Evolutionary conservation across 768 basidiomycete species (phyloP).

Genomic region (Pholiota molesta): DNA sequence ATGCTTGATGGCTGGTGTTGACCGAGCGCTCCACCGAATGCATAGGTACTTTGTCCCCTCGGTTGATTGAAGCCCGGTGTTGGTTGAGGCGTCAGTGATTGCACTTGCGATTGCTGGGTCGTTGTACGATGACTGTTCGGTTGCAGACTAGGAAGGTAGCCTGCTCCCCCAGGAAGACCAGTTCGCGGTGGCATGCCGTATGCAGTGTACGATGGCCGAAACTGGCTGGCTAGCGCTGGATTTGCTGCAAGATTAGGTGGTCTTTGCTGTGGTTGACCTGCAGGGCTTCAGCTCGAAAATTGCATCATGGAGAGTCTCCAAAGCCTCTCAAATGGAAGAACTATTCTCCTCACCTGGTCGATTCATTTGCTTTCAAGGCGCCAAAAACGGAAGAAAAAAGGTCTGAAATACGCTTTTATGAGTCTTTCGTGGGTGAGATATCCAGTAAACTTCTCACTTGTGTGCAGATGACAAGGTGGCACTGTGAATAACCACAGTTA

Average conservation of each 20-base stretch:
- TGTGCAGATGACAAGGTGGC: conserved; percentile 22
- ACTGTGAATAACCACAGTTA: conserved; percentile 31
- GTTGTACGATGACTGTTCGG: conserved; percentile 64
- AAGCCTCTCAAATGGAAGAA: conserved; percentile 10
- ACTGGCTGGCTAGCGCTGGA: conserved; percentile 63
- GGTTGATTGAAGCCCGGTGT: conserved; percentile 66
- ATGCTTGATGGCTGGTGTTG: conserved; percentile 49
- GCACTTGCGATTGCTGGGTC: conserved; percentile 55
- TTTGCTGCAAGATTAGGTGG: conserved; percentile 75
- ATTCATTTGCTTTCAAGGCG: conserved; percentile 52
- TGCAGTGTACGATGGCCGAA: conserved; percentile 55
- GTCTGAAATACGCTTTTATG: conserved; percentile 14
- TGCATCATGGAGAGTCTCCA: conserved; percentile 15
- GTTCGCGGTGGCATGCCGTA: conserved; percentile 67
- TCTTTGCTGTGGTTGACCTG: conserved; percentile 83
- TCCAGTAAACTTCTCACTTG: conserved; percentile 22
- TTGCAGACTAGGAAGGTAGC: conserved; percentile 61
- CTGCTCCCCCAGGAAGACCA: conserved; percentile 44
- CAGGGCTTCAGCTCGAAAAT: conserved; percentile 29
- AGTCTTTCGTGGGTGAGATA: conserved; percentile 9
- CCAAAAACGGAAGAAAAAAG: conserved; percentile 31
- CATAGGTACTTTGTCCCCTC: conserved; percentile 64
- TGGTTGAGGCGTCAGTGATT: conserved; percentile 57
- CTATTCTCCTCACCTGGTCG: conserved; percentile 51
- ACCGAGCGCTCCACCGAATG: conserved; percentile 61